These are phyloP conservation scores for Entomophthora muscae DNA, from an alignment of 371 early-diverging fungal genomes.

Conservation along the genomic window DNA sequence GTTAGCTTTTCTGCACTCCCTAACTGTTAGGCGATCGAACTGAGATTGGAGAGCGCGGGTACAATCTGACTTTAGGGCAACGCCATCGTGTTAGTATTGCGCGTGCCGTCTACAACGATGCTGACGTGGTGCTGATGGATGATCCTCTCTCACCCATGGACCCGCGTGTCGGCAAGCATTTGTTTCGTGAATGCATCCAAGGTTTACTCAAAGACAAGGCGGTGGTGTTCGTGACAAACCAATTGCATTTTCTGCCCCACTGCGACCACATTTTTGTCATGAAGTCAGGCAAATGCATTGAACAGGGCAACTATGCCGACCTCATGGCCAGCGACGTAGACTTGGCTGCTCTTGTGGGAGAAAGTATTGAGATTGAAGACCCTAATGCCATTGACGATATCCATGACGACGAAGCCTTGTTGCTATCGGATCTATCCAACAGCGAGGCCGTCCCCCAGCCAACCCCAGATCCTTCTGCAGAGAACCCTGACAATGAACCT, in stretches of 20 bases:
- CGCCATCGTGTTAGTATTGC: slow-evolving; percentile 46
- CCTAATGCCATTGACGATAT: slow-evolving; percentile 23
- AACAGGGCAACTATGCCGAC: slow-evolving; percentile 45
- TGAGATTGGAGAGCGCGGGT: slow-evolving; percentile 67
- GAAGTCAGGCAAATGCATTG: slow-evolving; percentile 43
- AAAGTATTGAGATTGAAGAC: slow-evolving; percentile 26
- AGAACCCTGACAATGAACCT: background rate
- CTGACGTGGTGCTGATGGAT: slow-evolving; percentile 42
- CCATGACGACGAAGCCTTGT: slow-evolving; percentile 1
- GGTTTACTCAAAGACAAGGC: slow-evolving; percentile 31
- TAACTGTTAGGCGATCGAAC: slow-evolving; percentile 35
- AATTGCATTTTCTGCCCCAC: slow-evolving; percentile 31
- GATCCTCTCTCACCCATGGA: slow-evolving; percentile 38
- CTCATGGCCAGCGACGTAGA: slow-evolving; percentile 31
- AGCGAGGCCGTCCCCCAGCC: background rate
- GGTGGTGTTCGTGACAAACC: slow-evolving; percentile 41
- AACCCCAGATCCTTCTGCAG: background rate
- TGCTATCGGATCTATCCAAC: slow-evolving; percentile 1
- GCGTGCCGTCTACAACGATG: slow-evolving; percentile 39
- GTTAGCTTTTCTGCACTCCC: slow-evolving; percentile 11
- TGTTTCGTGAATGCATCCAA: slow-evolving; percentile 40
- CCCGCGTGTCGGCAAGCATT: slow-evolving; percentile 26
- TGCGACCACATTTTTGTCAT: slow-evolving; percentile 41
- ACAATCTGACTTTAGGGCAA: slow-evolving; percentile 58
- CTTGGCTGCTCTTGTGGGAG: slow-evolving; percentile 21